phyloP scores from a whole-genome alignment of 1,284 basidiomycete genomes.

The Ustilago hordei region DNA sequence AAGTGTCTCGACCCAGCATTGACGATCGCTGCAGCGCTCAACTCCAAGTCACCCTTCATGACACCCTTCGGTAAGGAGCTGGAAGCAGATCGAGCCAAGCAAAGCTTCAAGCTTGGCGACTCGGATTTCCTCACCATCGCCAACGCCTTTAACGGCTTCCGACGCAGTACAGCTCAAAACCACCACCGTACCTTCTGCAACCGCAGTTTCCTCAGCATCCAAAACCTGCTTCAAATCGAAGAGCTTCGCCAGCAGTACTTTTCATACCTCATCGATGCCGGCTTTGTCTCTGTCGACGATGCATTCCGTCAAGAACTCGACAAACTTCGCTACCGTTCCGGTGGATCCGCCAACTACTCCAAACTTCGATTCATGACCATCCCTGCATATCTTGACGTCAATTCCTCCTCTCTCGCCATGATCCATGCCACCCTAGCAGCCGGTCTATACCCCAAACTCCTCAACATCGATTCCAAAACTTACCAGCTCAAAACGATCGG shows the following conservation, averaged over 20 bases:
- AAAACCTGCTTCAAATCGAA: constrained; percentile 95
- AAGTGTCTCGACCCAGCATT: constrained; percentile 93
- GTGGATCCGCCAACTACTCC: constrained; percentile 71
- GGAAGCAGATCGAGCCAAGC: constrained; percentile 87
- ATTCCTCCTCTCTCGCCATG: constrained; percentile 76
- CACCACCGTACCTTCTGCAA: constrained; percentile 77
- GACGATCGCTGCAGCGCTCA: constrained; percentile 90
- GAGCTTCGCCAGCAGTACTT: constrained; percentile 95
- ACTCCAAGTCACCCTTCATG: constrained; percentile 89
- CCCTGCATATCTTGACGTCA: constrained; percentile 79
- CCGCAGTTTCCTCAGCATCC: constrained; percentile 83
- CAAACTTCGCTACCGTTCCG: constrained; percentile 71
- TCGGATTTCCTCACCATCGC: constrained; percentile 97
- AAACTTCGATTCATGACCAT: constrained; percentile 78
- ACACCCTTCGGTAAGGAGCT: constrained; percentile 88
- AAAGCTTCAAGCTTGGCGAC: constrained; percentile 84
- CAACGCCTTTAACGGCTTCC: constrained; percentile 90
- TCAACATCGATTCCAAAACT: constrained; percentile 76
- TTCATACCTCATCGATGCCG: constrained; percentile 82
- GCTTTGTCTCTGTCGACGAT: constrained; percentile 81
- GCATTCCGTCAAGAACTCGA: constrained; percentile 79
- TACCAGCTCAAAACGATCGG: constrained; percentile 82
- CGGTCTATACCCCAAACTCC: constrained; percentile 91
- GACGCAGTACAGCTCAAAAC: constrained; percentile 79
- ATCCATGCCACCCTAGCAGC: constrained; percentile 86